Conservation (phyloP, 1,139 yeast species). For the Saccharomycopsis crataegensis region DNA sequence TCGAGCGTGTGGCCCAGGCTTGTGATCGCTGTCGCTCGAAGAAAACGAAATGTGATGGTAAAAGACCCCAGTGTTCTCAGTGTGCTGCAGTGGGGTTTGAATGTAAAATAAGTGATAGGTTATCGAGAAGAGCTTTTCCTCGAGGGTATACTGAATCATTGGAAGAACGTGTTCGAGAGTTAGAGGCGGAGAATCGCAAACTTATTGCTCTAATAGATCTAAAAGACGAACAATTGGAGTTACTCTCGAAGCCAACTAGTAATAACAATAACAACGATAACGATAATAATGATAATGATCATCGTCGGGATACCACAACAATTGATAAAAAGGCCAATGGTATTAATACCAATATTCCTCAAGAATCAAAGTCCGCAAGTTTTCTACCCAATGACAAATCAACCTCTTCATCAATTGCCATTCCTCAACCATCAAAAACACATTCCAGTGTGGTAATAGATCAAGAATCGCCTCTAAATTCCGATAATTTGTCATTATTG, state of each 20-base stretch:
- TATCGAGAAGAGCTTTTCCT: constrained; percentile 65
- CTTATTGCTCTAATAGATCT: constrained; percentile 24
- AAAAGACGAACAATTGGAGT: constrained; percentile 27
- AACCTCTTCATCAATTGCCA: background rate
- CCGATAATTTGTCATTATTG: constrained; percentile 10
- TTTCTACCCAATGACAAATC: background rate
- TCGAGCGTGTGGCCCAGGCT: constrained; percentile 52
- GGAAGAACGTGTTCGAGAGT: constrained; percentile 27
- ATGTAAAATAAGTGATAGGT: constrained; percentile 65
- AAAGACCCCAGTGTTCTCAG: constrained; percentile 46
- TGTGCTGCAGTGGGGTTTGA: constrained; percentile 64
- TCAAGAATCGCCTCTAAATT: constrained; percentile 1
- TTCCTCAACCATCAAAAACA: background rate
- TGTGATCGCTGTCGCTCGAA: constrained; percentile 83
- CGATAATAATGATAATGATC: background rate
- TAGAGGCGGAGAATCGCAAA: constrained; percentile 19
- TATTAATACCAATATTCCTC: background rate
- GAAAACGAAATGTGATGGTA: constrained; percentile 39
- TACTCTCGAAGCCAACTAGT: constrained; percentile 20
- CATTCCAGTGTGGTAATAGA: too few relatives aligned
- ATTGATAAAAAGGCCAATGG: background rate
- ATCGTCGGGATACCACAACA: background rate
- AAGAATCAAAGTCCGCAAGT: background rate
- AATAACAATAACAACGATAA: background rate
- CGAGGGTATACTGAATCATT: constrained; percentile 70